Percentiles rank a stretch among this genome's conserved stretches.
Conservation (phyloP, 805 yeast species). For the Ogataea philodendri region DNA sequence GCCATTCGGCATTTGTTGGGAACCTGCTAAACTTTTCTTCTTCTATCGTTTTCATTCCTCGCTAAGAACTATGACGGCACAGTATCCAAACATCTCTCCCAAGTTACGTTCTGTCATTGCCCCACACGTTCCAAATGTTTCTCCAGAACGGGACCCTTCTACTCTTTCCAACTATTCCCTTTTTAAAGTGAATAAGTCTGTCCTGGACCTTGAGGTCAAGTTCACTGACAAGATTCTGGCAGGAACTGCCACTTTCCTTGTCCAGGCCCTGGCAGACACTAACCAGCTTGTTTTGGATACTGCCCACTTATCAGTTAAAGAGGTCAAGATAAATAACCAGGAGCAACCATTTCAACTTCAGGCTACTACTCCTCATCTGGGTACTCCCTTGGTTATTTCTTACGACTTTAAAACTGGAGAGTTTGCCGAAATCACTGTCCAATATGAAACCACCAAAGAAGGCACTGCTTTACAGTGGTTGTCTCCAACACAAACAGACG, state of each 20-base stretch:
- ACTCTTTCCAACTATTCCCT: slow-evolving; percentile 69
- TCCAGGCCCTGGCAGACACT: slow-evolving; percentile 35
- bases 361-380: slow-evolving; percentile 53
- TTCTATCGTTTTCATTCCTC: background rate
- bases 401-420: slow-evolving; percentile 16
- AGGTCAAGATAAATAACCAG: slow-evolving; percentile 43
- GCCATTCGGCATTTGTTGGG: slow-evolving; percentile 1
- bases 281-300: slow-evolving; percentile 61
- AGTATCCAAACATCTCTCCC: slow-evolving; percentile 30
- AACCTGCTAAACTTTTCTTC: slow-evolving; percentile 2
- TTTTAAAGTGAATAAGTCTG: slow-evolving; percentile 52
- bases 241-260: slow-evolving; percentile 54
- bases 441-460: slow-evolving; percentile 65
- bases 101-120: slow-evolving; percentile 26
- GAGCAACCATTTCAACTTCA: slow-evolving; percentile 35
- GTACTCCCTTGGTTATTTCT: slow-evolving; percentile 49
- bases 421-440: slow-evolving; percentile 37
- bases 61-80: slow-evolving; percentile 12
- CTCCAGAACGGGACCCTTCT: slow-evolving; percentile 69
- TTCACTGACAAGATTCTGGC: slow-evolving; percentile 51
- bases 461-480: slow-evolving; percentile 90
- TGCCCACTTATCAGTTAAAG: slow-evolving; percentile 52
- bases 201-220: slow-evolving; percentile 49
- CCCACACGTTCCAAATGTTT: slow-evolving; percentile 36
- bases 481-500: slow-evolving; percentile 70